Conservation (phyloP, 2,329 filamentous ascomycete genomes). For the Colletotrichum liriopes region DNA sequence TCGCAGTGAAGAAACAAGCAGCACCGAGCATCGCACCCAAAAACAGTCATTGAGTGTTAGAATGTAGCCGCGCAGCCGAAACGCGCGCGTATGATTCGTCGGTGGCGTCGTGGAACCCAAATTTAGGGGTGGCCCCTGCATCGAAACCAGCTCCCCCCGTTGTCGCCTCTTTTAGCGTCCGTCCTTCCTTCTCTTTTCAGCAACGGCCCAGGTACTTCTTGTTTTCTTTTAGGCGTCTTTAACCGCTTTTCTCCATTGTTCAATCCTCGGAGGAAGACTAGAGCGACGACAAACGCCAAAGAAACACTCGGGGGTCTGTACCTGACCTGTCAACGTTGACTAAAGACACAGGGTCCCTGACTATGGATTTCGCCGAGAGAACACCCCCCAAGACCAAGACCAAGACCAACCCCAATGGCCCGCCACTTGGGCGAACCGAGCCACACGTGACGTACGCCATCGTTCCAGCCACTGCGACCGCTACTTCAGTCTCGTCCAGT, state of each 20-base stretch:
- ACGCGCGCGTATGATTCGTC: constrained; percentile 43
- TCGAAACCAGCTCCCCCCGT: constrained; percentile 4
- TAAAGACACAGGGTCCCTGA: background rate
- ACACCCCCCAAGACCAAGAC: background rate
- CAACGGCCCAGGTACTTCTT: constrained; percentile 5
- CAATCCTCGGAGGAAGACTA: background rate
- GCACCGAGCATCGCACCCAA: constrained; percentile 6
- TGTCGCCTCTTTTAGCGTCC: constrained; percentile 33
- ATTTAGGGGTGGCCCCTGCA: constrained; percentile 34
- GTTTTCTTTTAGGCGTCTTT: constrained; percentile 14
- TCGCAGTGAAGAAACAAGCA: constrained; percentile 23
- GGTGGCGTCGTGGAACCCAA: background rate
- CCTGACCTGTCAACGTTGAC: background rate
- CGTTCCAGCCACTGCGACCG: constrained; percentile 36
- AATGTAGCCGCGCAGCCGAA: constrained; percentile 41
- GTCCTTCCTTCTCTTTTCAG: constrained; percentile 21
- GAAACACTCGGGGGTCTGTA: background rate
- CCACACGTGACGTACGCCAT: constrained; percentile 39
- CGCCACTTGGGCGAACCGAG: constrained; percentile 20
- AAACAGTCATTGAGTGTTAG: constrained; percentile 27
- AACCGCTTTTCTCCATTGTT: constrained; percentile 5
- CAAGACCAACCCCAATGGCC: constrained; percentile 7
- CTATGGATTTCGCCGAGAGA: constrained; percentile 20
- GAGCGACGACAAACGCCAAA: constrained; percentile 4
- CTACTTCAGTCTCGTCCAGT: background rate